Base-by-base conservation (phyloP, 805 yeast genomes). In the Ogataea kodamae region DNA sequence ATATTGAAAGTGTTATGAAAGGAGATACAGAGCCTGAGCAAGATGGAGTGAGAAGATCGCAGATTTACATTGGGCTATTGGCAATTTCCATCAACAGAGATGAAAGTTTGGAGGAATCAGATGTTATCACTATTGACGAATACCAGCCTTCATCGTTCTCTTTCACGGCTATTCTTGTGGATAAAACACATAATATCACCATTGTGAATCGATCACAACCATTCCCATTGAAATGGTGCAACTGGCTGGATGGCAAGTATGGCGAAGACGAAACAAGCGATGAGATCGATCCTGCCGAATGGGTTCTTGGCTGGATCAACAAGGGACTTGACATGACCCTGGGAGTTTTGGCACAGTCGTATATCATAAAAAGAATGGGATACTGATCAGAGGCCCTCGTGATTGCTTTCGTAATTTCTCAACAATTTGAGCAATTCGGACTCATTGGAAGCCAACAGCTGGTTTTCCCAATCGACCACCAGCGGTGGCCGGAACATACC, bases 331-430 rank as follows among this genome's bases (percentile, higher is more conserved):
- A 77, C 12, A 70, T 88, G 43, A 69, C 87, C 11, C 74, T 92
- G 45, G 97, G 96, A 11, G 81, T 85, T 1, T 65, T 86, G 20
- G 95, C 97, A 1, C 97, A 92, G 59, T 76, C 79, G 52, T 92
- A 92, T 57, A 94, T 92, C 28, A 78, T 89, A 28, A 80, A 78
- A 57, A 73, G 98, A 60, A 92, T 92, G 95, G 92, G 89, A 1
- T 65, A 70, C 25, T 73, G 54, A 46, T 27, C 32, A 33, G 11
- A 33, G 27, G 7, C 39, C 42, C 31, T 45, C 56, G 21, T 43
- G 44, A 24, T 43, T 45, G 18, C 39, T 40, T 22, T 53, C 48
- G 33, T 66, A 64, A 45, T 63, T 57, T 28, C 59, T 62, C 42
- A 75, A 54, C 32, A 76, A 65, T 33, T 65, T 52, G 35, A 62